These are phyloP conservation scores for Tulasnella sp. DNA, from an alignment of 768 basidiomycete species.

Conservation along the genomic window DNA sequence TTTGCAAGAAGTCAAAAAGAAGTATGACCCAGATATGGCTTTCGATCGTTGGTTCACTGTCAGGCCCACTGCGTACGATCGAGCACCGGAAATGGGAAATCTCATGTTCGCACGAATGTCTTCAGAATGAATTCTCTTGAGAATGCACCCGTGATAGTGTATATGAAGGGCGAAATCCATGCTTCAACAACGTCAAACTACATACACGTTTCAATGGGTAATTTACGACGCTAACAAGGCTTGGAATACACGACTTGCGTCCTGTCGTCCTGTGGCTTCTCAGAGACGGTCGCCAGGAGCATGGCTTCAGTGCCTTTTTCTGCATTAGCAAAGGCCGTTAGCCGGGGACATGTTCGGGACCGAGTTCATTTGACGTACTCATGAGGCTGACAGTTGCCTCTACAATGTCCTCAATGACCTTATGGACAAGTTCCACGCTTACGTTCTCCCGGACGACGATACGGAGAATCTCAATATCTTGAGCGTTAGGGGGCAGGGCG, in stretches of 20 bases:
- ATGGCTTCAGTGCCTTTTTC: conserved; percentile 11
- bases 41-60: conserved; percentile 23
- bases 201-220: background rate
- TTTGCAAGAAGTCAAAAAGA: conserved; percentile 18
- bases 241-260: conserved; percentile 17
- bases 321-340: background rate
- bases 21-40: conserved; percentile 20
- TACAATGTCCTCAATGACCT: conserved; percentile 60
- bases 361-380: conserved; percentile 29
- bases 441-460: conserved; percentile 53
- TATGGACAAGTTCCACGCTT: conserved; percentile 54
- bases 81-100: background rate
- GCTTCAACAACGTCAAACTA: background rate
- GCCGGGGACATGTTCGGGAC: no score
- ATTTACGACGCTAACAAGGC: conserved; percentile 8
- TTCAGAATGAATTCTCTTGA: background rate
- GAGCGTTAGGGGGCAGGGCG: conserved; percentile 44
- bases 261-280: background rate
- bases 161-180: background rate
- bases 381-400: conserved; percentile 56
- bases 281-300: conserved; percentile 14
- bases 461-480: conserved; percentile 50
- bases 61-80: background rate
- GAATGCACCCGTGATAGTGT: background rate
- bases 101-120: background rate